Base-by-base conservation (phyloP, 73 alveolate species). In the Tetrahymena borealis region DNA sequence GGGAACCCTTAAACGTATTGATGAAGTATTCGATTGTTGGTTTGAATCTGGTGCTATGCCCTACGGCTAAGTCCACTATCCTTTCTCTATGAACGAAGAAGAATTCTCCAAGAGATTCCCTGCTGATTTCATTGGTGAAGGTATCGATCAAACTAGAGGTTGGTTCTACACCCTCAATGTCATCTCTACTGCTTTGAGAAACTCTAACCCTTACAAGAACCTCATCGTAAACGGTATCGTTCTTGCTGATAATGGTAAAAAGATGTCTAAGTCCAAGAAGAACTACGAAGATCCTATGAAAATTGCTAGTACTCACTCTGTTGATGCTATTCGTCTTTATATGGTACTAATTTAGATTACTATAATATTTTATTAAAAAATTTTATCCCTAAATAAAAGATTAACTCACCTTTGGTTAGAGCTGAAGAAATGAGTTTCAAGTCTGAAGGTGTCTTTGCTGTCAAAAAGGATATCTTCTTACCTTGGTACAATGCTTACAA, bases 11-110 rank as follows among this genome's bases (percentile, higher is more conserved):
- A 98, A 95, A 96, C 98, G 99, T 95, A 97, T 99, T 93, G 99
- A 97, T 31, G 99, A 99, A 97, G 98, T 99, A 15, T 99, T 99
- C 94, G 99, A 99, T 96, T 99, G 99, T 95, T 99, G 99, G 99
- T 99, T 98, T 92, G 99, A 99, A 91, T 94, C 99, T 78, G 99
- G 99, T 11, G 93, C 99, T 43, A 98, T 98, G 99, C 99, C 99
- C 16, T 99, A 96, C 94, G 99, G 99, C 20, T 96, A 97, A 92
- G 92, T 94, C 93, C 99, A 99, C 96, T 99, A 98, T 93, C 99
- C 99, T 11, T 99, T 99, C 97, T 41, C 94, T 91, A 91, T 91
- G 90, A 92, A 90, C 38, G 98, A 98, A 16, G 99, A 98, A 94
- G 98, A 98, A 78, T 99, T 99, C 91, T 95, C 91, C 92, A 94